Evolutionary conservation across 805 yeast genomes (phyloP).

Genomic region (Zygoascus flipseniorum): DNA sequence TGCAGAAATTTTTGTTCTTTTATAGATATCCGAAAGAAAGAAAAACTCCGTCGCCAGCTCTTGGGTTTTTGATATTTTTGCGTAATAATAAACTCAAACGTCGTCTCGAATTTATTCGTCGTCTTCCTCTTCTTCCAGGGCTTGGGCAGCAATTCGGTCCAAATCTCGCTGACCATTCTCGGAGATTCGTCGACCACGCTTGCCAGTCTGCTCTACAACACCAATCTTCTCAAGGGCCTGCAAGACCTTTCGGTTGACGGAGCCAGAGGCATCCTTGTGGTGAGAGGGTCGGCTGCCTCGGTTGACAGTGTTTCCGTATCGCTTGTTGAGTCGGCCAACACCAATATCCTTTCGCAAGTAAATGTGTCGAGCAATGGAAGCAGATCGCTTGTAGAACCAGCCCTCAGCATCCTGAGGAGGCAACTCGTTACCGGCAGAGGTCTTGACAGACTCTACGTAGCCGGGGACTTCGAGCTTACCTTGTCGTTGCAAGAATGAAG

Average conservation of each 20-base stretch:
- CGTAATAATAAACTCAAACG: not conserved
- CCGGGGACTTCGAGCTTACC: slow-evolving; percentile 99
- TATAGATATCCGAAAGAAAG: not conserved
- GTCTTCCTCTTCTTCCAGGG: slow-evolving; percentile 81
- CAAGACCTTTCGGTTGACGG: slow-evolving; percentile 96
- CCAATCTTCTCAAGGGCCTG: slow-evolving; percentile 98
- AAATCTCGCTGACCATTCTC: slow-evolving; percentile 99
- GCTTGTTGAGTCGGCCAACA: slow-evolving; percentile 97
- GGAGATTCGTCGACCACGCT: slow-evolving; percentile 99
- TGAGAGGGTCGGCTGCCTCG: slow-evolving; percentile 98
- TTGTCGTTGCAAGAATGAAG: slow-evolving; percentile 99
- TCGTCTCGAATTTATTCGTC: slow-evolving; percentile 12
- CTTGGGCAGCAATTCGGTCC: slow-evolving; percentile 99
- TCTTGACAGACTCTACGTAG: slow-evolving; percentile 99
- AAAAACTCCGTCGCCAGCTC: not conserved
- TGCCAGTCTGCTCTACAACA: slow-evolving; percentile 89
- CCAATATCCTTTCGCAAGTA: slow-evolving; percentile 99
- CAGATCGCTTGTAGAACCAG: slow-evolving; percentile 99
- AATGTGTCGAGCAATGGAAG: slow-evolving; percentile 99
- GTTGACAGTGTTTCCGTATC: slow-evolving; percentile 98
- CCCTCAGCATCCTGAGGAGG: slow-evolving; percentile 99
- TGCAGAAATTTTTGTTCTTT: not conserved
- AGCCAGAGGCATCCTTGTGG: slow-evolving; percentile 99
- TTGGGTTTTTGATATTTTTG: not conserved
- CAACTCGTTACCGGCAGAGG: slow-evolving; percentile 96